phyloP scores from a whole-genome alignment of 2,329 filamentous ascomycete genomes.

The Dendrostoma leiphaemia region DNA sequence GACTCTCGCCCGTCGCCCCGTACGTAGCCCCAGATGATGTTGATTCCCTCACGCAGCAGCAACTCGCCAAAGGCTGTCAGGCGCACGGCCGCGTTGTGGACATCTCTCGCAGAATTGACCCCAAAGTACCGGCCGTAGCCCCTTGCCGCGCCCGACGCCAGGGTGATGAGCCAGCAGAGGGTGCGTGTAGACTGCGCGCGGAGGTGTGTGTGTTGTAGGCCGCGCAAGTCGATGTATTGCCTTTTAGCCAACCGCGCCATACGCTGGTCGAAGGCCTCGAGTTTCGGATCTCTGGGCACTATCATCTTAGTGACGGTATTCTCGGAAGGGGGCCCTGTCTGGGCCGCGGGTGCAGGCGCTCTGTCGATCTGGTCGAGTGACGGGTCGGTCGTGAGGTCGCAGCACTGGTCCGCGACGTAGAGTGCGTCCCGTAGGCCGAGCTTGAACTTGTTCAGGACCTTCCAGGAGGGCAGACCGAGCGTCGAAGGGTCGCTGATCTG shows the following conservation, averaged over 20 bases:
- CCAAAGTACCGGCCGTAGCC: slow-evolving; percentile 3
- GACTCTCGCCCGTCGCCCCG: slow-evolving; percentile 4
- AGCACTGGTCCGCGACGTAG: slow-evolving; percentile 6
- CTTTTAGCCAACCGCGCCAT: too few species aligned
- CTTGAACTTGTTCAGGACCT: slow-evolving; percentile 11
- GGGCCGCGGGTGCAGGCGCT: too few species aligned
- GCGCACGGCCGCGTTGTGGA: too few species aligned
- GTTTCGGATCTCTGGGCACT: too few species aligned
- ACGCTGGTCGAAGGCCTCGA: too few species aligned
- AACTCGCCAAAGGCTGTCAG: slow-evolving; percentile 15
- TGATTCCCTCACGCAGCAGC: slow-evolving; percentile 12
- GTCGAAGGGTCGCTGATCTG: neutral
- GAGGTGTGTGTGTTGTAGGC: neutral
- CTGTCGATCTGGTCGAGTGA: neutral
- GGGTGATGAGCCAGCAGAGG: slow-evolving; percentile 3
- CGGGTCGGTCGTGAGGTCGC: slow-evolving; percentile 4
- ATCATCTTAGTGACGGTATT: too few species aligned
- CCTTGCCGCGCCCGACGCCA: neutral
- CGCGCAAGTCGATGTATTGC: too few species aligned
- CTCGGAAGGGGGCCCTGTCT: too few species aligned
- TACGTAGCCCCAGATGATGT: slow-evolving; percentile 15
- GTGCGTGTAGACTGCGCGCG: neutral
- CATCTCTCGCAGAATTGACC: neutral
- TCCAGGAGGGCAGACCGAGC: neutral
- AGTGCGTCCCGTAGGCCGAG: slow-evolving; percentile 7